phyloP scores from a whole-genome alignment of 352 stramenopile genomes.

The Globisporangium takayamanum region DNA sequence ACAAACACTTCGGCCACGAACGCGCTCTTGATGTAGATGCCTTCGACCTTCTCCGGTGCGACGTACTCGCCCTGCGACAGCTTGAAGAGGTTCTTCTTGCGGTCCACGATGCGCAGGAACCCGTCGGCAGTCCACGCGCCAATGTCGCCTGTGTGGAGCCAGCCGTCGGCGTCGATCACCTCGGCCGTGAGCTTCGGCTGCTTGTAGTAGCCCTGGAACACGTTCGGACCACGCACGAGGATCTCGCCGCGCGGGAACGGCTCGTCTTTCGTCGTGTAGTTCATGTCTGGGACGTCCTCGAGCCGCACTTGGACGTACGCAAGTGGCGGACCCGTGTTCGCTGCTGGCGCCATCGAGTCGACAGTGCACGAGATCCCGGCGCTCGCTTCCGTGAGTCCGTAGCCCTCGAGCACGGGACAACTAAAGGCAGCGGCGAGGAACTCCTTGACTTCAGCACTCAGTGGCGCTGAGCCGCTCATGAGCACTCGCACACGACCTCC shows the following conservation, averaged over 20 bases:
- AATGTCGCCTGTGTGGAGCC: conserved; percentile 96
- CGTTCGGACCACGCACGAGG: no score
- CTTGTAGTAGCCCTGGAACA: conserved; percentile 98
- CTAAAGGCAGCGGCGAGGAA: conserved; percentile 93
- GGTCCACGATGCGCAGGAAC: conserved; percentile 86
- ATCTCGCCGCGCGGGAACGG: no score
- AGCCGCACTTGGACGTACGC: conserved; percentile 88
- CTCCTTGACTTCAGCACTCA: conserved; percentile 89
- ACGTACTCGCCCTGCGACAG: conserved; percentile 94
- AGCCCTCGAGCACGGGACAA: conserved; percentile 90
- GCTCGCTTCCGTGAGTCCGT: conserved; percentile 91
- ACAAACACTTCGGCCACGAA: conserved; percentile 94
- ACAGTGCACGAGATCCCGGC: conserved; percentile 30
- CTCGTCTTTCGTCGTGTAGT: conserved; percentile 88
- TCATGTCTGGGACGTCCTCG: conserved; percentile 95
- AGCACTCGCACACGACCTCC: conserved; percentile 89
- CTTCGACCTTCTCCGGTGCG: conserved; percentile 95
- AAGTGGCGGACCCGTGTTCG: conserved; percentile 90
- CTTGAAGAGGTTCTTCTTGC: conserved; percentile 94
- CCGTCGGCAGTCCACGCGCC: conserved; percentile 91
- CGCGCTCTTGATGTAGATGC: conserved; percentile 85
- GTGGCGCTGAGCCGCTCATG: conserved; percentile 90
- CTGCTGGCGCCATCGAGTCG: conserved; percentile 34
- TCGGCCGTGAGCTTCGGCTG: conserved; percentile 88
- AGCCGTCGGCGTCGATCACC: conserved; percentile 88